Evolutionary conservation across 2,329 filamentous ascomycete species (phyloP), one percentile per base, ranked within the genome.

Genomic region (Anthostomella pinea): DNA sequence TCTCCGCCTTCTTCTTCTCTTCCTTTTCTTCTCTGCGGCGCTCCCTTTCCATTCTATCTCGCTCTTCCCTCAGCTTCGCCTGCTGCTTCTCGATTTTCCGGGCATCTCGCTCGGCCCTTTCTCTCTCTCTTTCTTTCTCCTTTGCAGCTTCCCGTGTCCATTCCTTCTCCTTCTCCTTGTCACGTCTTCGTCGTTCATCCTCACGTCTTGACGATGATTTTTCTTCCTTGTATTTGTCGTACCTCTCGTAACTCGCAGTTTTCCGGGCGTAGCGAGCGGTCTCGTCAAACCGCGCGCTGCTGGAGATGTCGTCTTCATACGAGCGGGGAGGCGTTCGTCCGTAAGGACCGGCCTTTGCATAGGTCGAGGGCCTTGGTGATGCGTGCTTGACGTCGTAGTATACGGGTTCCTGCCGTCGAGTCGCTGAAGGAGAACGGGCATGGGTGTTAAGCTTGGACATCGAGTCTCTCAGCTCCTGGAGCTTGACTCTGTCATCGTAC

Each of bases 401-500:
- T 52, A 41, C 40, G 57, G 49, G 48, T 41, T 54, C 54, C 49
- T 35, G 56, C 51, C 40, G 50, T 9, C 71, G 58, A 14, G 67
- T 60, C n/a, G 27, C 68, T 67, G n/a, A 69, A 59, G 6, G 65
- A 65, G 1, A 38, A 36, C 16, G 41, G 15, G n/a, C n/a, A n/a
- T n/a, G n/a, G n/a, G n/a, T n/a, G n/a, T n/a, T n/a, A n/a, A n/a
- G n/a, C n/a, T n/a, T n/a, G n/a, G n/a, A n/a, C n/a, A n/a, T n/a
- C 65, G 62, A 77, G 79, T 25, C 50, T 57, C 75, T 75, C 53
- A 87, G 65, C 58, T 83, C 78, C 33, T 77, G 78, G 45, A 90
- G 63, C 53, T 73, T 79, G 44, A 84, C 71, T 57, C 83, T 76
- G 34, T 88, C 81, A 64, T 97, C 88, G 62, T 96, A 95, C 49